A percentile compares a stretch with the other conserved stretches of the same genome.
Evolutionary conservation across 192 early-diverging fungal species (phyloP).

Genomic region (Spinellus fusiger): DNA sequence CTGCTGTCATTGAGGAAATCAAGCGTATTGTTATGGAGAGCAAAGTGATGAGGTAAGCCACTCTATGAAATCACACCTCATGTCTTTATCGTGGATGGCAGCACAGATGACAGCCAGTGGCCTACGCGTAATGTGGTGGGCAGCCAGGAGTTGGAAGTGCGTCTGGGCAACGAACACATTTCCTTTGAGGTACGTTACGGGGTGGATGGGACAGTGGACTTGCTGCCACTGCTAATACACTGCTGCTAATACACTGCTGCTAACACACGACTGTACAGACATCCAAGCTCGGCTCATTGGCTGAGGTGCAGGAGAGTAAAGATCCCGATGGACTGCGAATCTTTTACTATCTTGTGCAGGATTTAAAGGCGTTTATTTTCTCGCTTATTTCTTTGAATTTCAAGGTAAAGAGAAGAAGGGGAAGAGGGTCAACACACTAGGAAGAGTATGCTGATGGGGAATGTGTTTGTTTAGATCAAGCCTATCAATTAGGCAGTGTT

Average conservation of each 20-base stretch:
- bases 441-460: neutral
- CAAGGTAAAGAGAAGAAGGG: conserved; percentile 59
- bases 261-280: conserved; percentile 46
- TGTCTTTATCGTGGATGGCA: conserved; percentile 22
- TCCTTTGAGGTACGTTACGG: conserved; percentile 72
- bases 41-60: conserved; percentile 78
- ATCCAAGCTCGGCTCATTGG: conserved; percentile 85
- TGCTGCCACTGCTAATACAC: neutral
- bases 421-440: neutral
- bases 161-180: conserved; percentile 83
- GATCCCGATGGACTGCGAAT: conserved; percentile 93
- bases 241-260: conserved; percentile 11
- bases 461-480: conserved; percentile 22
- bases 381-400: conserved; percentile 94
- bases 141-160: conserved; percentile 91
- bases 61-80: no score
- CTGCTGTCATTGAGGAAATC: conserved; percentile 77
- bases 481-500: conserved; percentile 17
- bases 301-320: conserved; percentile 80
- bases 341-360: conserved; percentile 97
- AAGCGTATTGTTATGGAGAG: conserved; percentile 85
- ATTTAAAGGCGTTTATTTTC: conserved; percentile 94
- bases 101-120: conserved; percentile 90
- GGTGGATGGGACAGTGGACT: neutral
- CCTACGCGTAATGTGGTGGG: conserved; percentile 86